These are phyloP conservation scores for Artemisia tridentata DNA, from an alignment of 129 eudicot genomes.

Conservation along the genomic window DNA sequence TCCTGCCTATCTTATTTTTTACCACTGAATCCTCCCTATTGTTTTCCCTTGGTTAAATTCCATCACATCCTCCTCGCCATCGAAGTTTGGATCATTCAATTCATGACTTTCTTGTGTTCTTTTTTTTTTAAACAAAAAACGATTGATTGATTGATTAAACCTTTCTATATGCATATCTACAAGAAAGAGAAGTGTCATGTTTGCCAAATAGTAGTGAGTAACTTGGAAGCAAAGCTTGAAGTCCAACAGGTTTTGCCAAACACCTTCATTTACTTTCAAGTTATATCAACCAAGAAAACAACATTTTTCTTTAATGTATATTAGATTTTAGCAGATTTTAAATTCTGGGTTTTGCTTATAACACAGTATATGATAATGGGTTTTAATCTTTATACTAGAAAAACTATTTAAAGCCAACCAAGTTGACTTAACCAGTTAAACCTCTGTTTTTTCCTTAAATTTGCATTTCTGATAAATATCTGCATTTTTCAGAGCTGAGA, in stretches of 20 bases:
- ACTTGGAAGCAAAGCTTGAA: conserved; percentile 53
- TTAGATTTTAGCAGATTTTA: conserved; percentile 14
- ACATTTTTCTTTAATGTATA: conserved; percentile 17
- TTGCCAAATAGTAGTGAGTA: conserved; percentile 29
- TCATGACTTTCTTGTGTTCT: conserved; percentile 18
- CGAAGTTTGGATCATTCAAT: background rate
- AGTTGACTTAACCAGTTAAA: background rate
- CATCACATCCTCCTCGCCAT: too few relatives aligned
- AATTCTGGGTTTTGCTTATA: conserved; percentile 21
- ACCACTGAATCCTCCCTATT: too few relatives aligned
- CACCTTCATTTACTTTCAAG: conserved; percentile 1
- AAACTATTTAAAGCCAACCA: conserved; percentile 6
- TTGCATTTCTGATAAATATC: conserved; percentile 8
- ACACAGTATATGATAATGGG: conserved; percentile 19
- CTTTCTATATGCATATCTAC: conserved; percentile 11
- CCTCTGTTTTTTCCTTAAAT: conserved; percentile 18
- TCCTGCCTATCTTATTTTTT: too few relatives aligned
- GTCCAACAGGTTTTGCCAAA: conserved; percentile 19
- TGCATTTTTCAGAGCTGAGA: conserved; percentile 15
- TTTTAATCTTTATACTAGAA: conserved; percentile 4
- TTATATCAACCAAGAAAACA: conserved; percentile 19
- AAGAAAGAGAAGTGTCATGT: conserved; percentile 16
- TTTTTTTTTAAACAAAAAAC: conserved; percentile 3
- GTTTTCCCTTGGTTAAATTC: too few relatives aligned
- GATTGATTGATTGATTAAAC: conserved; percentile 29